Evolutionary conservation across 2,329 filamentous ascomycete genomes (phyloP).

Genomic region (Metarhizium brunneum): DNA sequence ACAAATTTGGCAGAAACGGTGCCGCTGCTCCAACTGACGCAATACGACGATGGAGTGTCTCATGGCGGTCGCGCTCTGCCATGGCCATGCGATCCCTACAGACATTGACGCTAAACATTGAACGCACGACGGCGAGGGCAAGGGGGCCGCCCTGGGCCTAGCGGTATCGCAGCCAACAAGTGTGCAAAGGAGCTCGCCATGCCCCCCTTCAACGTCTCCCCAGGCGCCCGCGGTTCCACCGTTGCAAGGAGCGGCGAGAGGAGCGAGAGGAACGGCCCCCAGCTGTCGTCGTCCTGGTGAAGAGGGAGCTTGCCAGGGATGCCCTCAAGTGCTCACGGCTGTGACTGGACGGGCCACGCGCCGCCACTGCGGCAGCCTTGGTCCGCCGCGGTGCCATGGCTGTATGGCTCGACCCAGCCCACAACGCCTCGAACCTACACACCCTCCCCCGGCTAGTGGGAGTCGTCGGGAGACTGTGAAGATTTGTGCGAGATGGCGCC

Average conservation of each 20-base stretch:
- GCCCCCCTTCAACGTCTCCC: neutral
- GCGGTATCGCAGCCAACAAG: neutral
- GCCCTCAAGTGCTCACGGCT: neutral
- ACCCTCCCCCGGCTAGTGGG: constrained; percentile 3
- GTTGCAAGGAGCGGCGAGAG: neutral
- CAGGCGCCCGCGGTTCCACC: constrained; percentile 6
- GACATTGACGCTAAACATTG: constrained; percentile 6
- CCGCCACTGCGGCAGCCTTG: constrained; percentile 9
- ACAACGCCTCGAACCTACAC: neutral
- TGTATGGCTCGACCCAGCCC: constrained; percentile 1
- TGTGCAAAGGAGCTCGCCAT: neutral
- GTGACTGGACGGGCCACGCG: constrained; percentile 8
- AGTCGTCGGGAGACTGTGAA: constrained; percentile 3
- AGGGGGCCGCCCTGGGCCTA: constrained; percentile 5
- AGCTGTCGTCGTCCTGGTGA: constrained; percentile 4
- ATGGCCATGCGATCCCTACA: constrained; percentile 11
- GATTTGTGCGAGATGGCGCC: constrained; percentile 1
- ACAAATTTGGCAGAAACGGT: neutral
- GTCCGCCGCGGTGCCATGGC: neutral
- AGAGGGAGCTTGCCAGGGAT: constrained; percentile 8
- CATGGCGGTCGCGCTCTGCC: constrained; percentile 9
- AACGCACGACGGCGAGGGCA: constrained; percentile 2
- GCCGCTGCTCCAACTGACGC: neutral
- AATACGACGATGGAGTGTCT: constrained; percentile 1
- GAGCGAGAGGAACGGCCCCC: neutral